Percentiles rank a stretch among this genome's conserved stretches.
Conservation (phyloP, 169 alveolate species). For the Plasmodium cynomolgi region DNA sequence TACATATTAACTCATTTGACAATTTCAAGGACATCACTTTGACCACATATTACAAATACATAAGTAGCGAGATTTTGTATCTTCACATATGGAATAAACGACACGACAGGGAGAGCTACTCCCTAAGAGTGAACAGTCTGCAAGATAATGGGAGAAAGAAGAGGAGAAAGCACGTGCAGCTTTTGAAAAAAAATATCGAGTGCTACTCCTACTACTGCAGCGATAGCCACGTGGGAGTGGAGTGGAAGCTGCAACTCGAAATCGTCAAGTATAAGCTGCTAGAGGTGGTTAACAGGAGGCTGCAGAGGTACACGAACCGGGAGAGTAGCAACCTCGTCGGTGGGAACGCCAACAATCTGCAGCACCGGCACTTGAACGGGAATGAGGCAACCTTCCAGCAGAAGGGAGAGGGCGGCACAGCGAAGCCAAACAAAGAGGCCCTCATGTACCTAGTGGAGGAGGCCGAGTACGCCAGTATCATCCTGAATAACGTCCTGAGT, state of each 20-base stretch:
- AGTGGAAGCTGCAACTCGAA: conserved; percentile 47
- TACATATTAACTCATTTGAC: conserved; percentile 1
- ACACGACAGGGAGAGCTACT: conserved; percentile 19
- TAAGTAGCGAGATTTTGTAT: conserved; percentile 27
- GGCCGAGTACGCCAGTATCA: not conserved
- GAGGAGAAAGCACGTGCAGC: not conserved
- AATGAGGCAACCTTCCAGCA: not conserved
- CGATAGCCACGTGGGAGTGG: conserved; percentile 1
- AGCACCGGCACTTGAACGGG: not conserved
- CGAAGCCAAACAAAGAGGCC: conserved; percentile 48
- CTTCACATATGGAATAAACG: conserved; percentile 49
- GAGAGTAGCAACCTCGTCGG: not conserved
- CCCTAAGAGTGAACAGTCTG: not conserved
- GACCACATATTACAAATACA: conserved; percentile 31
- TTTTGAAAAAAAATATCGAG: not conserved
- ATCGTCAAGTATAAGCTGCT: conserved; percentile 24
- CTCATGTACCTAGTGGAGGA: conserved; percentile 42
- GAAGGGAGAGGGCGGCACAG: not conserved
- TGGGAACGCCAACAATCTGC: not conserved
- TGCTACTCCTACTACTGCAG: conserved; percentile 15
- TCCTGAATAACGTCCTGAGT: conserved; percentile 4
- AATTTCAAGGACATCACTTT: conserved; percentile 20
- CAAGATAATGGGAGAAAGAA: not conserved
- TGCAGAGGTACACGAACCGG: conserved; percentile 17
- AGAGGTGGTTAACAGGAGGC: conserved; percentile 4